Conservation (phyloP, 345 rosid species). For the thale cress (Arabidopsis thaliana) region TAIR10.1 NC_003070.9:22289001-22289500, state of each 20-base stretch:
- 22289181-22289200: constrained; percentile 77
- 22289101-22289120: constrained; percentile 67
- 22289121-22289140: constrained; percentile 96
- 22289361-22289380: neutral
- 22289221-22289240: constrained; percentile 92
- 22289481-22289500: constrained; percentile 95
- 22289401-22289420: constrained; percentile 15
- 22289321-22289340: constrained; percentile 54
- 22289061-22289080: neutral
- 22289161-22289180: constrained; percentile 74
- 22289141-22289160: constrained; percentile 86
- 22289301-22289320: constrained; percentile 93
- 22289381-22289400: neutral
- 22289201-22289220: constrained; percentile 78
- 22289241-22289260: constrained; percentile 87
- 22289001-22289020: constrained; percentile 26
- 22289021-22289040: constrained; percentile 12
- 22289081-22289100: constrained; percentile 16
- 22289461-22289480: constrained; percentile 89
- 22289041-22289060: constrained; percentile 12
- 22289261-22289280: constrained; percentile 85
- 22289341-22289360: neutral
- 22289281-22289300: constrained; percentile 92
- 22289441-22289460: constrained; percentile 90
- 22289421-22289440: constrained; percentile 98